phyloP scores from a whole-genome alignment of 129 eudicot species.

The Flaveria ramosissima region DNA sequence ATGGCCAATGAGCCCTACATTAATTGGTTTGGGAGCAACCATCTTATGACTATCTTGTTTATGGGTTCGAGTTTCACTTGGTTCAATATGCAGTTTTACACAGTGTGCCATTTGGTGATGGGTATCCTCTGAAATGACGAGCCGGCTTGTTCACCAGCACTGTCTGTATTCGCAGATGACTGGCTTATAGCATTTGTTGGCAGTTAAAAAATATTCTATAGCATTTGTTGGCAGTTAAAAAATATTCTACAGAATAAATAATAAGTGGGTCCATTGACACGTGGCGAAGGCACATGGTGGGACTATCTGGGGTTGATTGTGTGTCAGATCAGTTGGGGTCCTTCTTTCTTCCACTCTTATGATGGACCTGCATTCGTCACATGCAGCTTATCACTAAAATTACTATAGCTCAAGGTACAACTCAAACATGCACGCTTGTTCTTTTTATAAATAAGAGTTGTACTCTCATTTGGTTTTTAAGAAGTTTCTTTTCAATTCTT shows the following conservation, averaged over 20 bases:
- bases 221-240: too few relatives aligned
- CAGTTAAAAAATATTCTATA: too few relatives aligned
- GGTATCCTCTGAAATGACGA: too few relatives aligned
- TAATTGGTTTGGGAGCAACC: too few relatives aligned
- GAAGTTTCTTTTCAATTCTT: not conserved
- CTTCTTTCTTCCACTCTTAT: slow-evolving; percentile 28
- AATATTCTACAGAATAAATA: too few relatives aligned
- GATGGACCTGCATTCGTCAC: slow-evolving; percentile 29
- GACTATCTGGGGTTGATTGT: slow-evolving; percentile 22
- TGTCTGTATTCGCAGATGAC: too few relatives aligned
- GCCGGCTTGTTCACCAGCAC: too few relatives aligned
- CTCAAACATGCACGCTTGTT: slow-evolving; percentile 18
- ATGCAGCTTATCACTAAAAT: slow-evolving; percentile 24
- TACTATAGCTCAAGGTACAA: slow-evolving; percentile 29
- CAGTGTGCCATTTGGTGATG: too few relatives aligned
- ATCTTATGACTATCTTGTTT: too few relatives aligned
- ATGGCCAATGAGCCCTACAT: not conserved
- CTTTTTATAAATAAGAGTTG: not conserved
- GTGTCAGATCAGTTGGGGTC: slow-evolving; percentile 33
- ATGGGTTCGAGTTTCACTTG: too few relatives aligned
- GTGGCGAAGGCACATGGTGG: slow-evolving; percentile 23
- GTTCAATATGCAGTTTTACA: too few relatives aligned
- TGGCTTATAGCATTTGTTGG: too few relatives aligned
- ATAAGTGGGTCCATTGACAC: slow-evolving; percentile 25
- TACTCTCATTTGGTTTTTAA: not conserved